Evolutionary conservation across 106 monocot species (phyloP).

Genomic region (Dioscorea dumetorum): DNA sequence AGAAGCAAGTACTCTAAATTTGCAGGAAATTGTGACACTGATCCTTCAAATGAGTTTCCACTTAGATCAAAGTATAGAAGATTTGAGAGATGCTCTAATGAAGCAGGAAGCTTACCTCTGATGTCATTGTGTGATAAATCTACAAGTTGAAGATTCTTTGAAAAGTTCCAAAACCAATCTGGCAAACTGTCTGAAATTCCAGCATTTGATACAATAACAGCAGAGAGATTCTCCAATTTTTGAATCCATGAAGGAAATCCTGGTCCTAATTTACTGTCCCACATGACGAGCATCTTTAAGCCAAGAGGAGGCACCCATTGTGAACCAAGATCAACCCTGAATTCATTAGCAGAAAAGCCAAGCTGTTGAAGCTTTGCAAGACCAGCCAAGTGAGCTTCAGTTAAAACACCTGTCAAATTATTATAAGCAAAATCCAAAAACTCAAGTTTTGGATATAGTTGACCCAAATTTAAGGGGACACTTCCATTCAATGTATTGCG

Average conservation of each 20-base stretch:
- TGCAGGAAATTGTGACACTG: too few species aligned
- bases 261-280: background rate
- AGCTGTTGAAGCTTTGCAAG: background rate
- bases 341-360: background rate
- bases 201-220: background rate
- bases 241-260: constrained; percentile 11
- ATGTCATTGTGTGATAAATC: too few species aligned
- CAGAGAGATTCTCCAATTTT: background rate
- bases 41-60: too few species aligned
- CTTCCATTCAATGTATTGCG: too few species aligned
- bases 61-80: too few species aligned
- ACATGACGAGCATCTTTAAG: background rate
- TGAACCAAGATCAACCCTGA: background rate
- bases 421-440: constrained; percentile 16
- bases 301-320: constrained; percentile 19
- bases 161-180: constrained; percentile 14
- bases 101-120: too few species aligned
- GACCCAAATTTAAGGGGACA: constrained; percentile 22
- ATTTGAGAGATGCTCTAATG: too few species aligned
- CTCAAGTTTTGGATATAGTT: constrained; percentile 7
- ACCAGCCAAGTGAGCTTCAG: constrained; percentile 3
- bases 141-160: too few species aligned
- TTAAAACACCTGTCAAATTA: constrained; percentile 14
- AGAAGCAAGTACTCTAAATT: too few species aligned
- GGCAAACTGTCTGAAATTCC: constrained; percentile 12